A percentile compares a stretch with the other conserved stretches of the same genome.
These are phyloP conservation scores for Iris macrosiphon DNA, from an alignment of 106 monocot genomes.

Conservation along the genomic window DNA sequence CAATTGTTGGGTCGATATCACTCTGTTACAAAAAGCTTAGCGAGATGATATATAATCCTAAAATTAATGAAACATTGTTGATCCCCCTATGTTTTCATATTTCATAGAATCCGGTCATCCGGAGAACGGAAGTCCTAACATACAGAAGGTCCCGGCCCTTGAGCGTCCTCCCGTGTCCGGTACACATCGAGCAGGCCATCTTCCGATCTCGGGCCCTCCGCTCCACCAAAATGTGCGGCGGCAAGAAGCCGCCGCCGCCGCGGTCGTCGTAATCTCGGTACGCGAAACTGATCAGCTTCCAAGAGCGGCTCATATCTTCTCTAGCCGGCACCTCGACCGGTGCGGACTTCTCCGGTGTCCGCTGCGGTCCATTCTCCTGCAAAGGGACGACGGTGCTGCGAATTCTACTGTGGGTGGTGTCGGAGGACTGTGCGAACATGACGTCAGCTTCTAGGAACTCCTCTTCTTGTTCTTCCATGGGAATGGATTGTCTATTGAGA, in stretches of 20 bases:
- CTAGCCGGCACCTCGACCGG: neutral
- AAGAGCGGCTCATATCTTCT: neutral
- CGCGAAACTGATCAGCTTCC: neutral
- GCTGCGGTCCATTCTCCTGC: too few species aligned
- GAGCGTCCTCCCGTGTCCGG: conserved; percentile 36
- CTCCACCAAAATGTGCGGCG: conserved; percentile 35
- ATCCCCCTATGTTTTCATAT: too few species aligned
- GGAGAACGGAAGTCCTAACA: conserved; percentile 31
- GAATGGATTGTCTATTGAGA: too few species aligned
- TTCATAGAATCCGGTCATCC: conserved; percentile 47
- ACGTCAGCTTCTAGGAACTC: too few species aligned
- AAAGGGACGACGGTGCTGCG: too few species aligned
- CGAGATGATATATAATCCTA: too few species aligned
- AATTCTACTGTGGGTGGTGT: too few species aligned
- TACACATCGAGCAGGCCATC: conserved; percentile 29
- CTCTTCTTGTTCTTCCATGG: too few species aligned
- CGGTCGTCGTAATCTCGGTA: neutral
- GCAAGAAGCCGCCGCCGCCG: conserved; percentile 15
- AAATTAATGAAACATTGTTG: too few species aligned
- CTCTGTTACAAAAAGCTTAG: too few species aligned
- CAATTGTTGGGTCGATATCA: too few species aligned
- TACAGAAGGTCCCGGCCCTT: conserved; percentile 42
- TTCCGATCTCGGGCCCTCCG: conserved; percentile 12
- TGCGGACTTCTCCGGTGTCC: neutral
- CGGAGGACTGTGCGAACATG: too few species aligned